Base-by-base conservation (phyloP, 768 basidiomycete genomes). In the Paxillus involutus region DNA sequence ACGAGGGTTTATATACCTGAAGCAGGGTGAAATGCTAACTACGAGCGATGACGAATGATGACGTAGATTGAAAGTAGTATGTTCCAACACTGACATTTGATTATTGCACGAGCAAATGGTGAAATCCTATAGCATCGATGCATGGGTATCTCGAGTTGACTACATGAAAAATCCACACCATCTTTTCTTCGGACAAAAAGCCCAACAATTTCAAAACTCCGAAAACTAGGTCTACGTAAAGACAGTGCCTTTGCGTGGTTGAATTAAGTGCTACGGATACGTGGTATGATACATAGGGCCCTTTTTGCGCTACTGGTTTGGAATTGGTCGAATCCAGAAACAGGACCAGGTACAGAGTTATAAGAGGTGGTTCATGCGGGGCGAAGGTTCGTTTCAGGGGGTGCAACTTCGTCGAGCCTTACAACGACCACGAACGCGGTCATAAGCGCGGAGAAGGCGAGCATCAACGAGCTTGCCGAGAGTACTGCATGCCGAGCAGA, bases 401-500 rank as follows among this genome's bases (percentile, higher is more conserved):
- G 54, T 8, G 60, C 32, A 32, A 44, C 44, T 3, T 66, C 60
- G 10, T 74, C 72, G 11, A 61, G 67, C 30, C 66, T 74, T 8
- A 65, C 57, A 4, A 80, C 75, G 49, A 82, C 76, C 19, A 82
- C 63, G 10, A 73, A 61, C 7, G 77, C 81, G 0, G 83, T 86
- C 74, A 81, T 77, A 45, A 87, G 55, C 6, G 85, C 77, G 12
- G 86, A 83, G 49, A 84, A 75, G 3, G 75, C 75, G 37, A 89
- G 73, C 72, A 85, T 77, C 41, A 80, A 33, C 11, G 85, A 74
- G 57, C 85, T 77, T 2, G 79, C 84, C 2, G 77, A 75, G 19
- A 89, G 78, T 7, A 89, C 88, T 1, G 76, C 73, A 36, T 77
- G 72, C 8, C 87, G 79, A 14, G 87, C 85, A 11, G 80, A 80